Evolutionary conservation across 345 rosid species (phyloP).

Genomic region (Punica granatum): DNA sequence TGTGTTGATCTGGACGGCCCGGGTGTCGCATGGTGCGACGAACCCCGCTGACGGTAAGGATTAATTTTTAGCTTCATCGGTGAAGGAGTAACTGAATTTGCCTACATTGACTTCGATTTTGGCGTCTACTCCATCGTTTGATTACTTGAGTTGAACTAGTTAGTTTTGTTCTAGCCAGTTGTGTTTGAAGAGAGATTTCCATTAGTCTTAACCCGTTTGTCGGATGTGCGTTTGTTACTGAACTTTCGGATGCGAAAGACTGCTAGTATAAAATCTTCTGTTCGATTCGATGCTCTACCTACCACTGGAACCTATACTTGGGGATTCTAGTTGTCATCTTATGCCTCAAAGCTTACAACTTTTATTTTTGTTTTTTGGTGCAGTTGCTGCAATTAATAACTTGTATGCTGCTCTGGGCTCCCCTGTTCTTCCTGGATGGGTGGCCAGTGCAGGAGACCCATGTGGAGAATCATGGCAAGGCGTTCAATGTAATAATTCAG

Average conservation of each 20-base stretch:
- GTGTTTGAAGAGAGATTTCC: neutral
- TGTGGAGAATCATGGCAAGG: slow-evolving; percentile 97
- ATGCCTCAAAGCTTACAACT: neutral
- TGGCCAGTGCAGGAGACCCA: slow-evolving; percentile 88
- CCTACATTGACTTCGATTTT: neutral
- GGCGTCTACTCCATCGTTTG: neutral
- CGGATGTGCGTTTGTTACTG: too few relatives aligned
- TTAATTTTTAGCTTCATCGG: neutral
- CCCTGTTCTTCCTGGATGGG: slow-evolving; percentile 90
- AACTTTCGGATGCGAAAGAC: neutral
- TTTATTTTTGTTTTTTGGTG: slow-evolving; percentile 10
- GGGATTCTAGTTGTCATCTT: neutral
- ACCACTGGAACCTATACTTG: neutral
- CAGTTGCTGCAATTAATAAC: slow-evolving; percentile 83
- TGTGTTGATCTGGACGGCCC: slow-evolving; percentile 47
- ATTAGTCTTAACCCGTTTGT: too few relatives aligned
- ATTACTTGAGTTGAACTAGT: neutral
- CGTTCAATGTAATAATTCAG: slow-evolving; percentile 55
- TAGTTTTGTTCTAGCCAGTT: neutral
- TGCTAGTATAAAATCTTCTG: too few relatives aligned
- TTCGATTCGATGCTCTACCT: neutral
- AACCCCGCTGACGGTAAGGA: slow-evolving; percentile 69
- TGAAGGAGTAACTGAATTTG: neutral
- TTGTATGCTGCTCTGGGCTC: slow-evolving; percentile 62
- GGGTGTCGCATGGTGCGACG: slow-evolving; percentile 50